phyloP scores from a whole-genome alignment of 2,329 filamentous ascomycete species.

The Mycosphaerella arachidis region DNA sequence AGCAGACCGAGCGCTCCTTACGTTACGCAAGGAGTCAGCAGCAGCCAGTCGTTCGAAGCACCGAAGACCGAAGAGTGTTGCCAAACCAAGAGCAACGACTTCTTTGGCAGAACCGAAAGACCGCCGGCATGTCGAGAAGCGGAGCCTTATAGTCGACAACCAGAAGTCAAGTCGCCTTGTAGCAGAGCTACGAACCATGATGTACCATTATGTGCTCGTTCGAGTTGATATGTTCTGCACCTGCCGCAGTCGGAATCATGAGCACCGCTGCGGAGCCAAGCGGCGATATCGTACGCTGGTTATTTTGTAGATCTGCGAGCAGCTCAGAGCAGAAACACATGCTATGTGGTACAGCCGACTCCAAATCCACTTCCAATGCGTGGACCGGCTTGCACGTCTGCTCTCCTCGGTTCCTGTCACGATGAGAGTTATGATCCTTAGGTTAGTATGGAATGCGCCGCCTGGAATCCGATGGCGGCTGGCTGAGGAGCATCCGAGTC shows the following conservation, averaged over 20 bases:
- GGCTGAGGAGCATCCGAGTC: background rate
- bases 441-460: background rate
- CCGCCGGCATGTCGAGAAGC: no score
- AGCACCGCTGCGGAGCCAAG: background rate
- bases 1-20: background rate
- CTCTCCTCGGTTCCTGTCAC: background rate
- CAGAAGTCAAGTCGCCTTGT: background rate
- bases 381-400: slow-evolving; percentile 14
- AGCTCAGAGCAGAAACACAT: background rate
- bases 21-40: background rate
- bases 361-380: slow-evolving; percentile 1
- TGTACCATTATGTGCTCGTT: background rate
- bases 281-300: background rate
- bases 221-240: background rate
- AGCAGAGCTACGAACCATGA: background rate
- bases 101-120: no score
- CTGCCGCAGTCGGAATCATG: background rate
- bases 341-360: background rate
- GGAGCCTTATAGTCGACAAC: no score
- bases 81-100: background rate
- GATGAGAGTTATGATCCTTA: background rate
- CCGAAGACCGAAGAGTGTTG: background rate
- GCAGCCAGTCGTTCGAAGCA: background rate
- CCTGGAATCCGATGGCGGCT: background rate
- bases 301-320: background rate